Conservation (phyloP, 116 monocot genomes). For the Cymodocea nodosa region DNA sequence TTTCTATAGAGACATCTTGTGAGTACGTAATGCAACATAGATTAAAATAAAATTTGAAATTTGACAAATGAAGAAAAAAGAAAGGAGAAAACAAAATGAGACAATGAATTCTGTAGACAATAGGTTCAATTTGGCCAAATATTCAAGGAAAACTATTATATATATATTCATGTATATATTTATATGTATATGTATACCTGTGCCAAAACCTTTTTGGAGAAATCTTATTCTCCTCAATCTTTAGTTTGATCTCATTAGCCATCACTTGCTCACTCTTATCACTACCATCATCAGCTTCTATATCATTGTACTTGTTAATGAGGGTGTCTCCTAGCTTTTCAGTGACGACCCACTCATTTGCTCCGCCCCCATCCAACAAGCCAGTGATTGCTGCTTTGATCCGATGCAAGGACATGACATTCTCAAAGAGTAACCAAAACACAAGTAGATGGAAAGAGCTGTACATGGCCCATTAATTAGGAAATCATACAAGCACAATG, state of each 20-base stretch:
- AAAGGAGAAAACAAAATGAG: too few species aligned
- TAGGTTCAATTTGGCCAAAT: too few species aligned
- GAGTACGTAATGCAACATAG: too few species aligned
- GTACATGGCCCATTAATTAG: not conserved
- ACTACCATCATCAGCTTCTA: not conserved
- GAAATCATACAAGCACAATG: too few species aligned
- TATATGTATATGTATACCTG: not conserved
- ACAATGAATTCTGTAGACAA: too few species aligned
- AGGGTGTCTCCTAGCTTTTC: slow-evolving; percentile 16
- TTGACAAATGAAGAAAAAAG: too few species aligned
- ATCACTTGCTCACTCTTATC: not conserved
- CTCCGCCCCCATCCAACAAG: slow-evolving; percentile 11
- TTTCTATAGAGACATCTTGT: too few species aligned
- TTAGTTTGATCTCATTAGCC: slow-evolving; percentile 2
- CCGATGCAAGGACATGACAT: slow-evolving; percentile 20
- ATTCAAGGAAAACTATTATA: too few species aligned
- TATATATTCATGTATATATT: too few species aligned
- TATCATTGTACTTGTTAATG: not conserved
- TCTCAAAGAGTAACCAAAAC: slow-evolving; percentile 21
- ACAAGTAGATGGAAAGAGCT: slow-evolving; percentile 18
- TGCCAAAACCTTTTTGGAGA: slow-evolving; percentile 3
- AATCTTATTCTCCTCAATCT: not conserved
- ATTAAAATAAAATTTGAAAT: too few species aligned
- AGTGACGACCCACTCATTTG: slow-evolving; percentile 21
- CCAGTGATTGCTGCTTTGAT: slow-evolving; percentile 15